These are phyloP conservation scores for Neofusicoccum kwambonambiense DNA, from an alignment of 2,329 filamentous ascomycete species.

Conservation along the genomic window DNA sequence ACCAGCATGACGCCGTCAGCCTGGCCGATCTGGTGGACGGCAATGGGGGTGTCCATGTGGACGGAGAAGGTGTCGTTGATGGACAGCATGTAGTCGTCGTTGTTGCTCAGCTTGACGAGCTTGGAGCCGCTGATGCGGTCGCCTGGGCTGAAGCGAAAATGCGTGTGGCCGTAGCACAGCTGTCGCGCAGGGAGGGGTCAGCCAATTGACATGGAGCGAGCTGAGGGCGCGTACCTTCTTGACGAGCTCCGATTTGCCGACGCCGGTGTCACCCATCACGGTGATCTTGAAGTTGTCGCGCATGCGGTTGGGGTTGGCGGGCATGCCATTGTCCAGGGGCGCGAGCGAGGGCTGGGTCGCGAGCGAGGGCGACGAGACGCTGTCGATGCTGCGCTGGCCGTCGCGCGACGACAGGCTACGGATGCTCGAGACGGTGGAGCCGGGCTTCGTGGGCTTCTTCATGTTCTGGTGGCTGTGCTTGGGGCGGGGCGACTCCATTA, in stretches of 20 bases:
- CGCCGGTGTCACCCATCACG: slow-evolving; percentile 2
- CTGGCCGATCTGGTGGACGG: slow-evolving; percentile 13
- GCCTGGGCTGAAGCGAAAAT: slow-evolving; percentile 10
- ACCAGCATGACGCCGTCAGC: slow-evolving; percentile 13
- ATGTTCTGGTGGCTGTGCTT: background rate
- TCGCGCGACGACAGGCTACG: slow-evolving; percentile 12
- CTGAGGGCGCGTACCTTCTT: background rate
- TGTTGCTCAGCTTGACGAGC: slow-evolving; percentile 2
- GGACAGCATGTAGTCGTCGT: slow-evolving; percentile 13
- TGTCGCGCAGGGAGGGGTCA: slow-evolving; percentile 1
- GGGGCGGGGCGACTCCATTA: slow-evolving; percentile 1
- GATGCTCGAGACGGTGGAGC: slow-evolving; percentile 7
- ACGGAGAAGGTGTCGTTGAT: slow-evolving; percentile 13
- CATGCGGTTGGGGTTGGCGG: slow-evolving; percentile 13
- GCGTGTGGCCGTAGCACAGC: slow-evolving; percentile 8
- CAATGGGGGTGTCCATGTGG: slow-evolving; percentile 10
- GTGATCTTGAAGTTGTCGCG: slow-evolving; percentile 14
- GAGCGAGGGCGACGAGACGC: slow-evolving; percentile 2
- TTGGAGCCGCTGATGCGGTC: slow-evolving; percentile 14
- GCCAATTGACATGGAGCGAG: background rate
- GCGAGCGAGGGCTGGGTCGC: background rate
- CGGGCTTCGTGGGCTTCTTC: background rate
- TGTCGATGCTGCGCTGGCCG: slow-evolving; percentile 12
- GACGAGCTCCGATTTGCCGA: slow-evolving; percentile 10
- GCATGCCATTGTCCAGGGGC: background rate